A percentile compares a stretch with the other conserved stretches of the same genome.
These are phyloP conservation scores for Alternaria gaisen DNA, from an alignment of 2,329 filamentous ascomycete species.

Conservation along the genomic window DNA sequence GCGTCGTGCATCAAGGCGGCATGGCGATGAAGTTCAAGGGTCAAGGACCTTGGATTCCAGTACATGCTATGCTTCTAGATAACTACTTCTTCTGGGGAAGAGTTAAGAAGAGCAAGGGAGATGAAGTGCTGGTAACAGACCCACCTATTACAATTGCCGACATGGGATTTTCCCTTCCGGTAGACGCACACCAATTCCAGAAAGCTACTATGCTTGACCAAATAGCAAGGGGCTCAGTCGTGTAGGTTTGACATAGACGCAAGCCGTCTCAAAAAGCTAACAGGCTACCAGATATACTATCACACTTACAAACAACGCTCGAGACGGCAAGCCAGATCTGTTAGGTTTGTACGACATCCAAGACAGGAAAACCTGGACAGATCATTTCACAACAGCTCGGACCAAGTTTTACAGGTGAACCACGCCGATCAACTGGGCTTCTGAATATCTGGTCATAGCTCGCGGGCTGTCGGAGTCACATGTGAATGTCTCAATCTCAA, in stretches of 20 bases:
- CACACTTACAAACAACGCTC: conserved; percentile 24
- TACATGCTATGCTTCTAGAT: conserved; percentile 42
- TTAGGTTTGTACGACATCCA: conserved; percentile 26
- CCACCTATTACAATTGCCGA: conserved; percentile 29
- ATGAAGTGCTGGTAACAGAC: conserved; percentile 30
- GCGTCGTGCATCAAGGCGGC: conserved; percentile 32
- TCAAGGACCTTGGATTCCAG: conserved; percentile 41
- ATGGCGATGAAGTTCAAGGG: conserved; percentile 43
- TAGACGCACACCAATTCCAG: conserved; percentile 27
- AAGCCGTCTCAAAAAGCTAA: not conserved
- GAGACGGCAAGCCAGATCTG: conserved; percentile 25
- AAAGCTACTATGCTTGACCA: conserved; percentile 41
- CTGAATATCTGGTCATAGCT: not conserved
- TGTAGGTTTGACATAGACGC: conserved; percentile 7
- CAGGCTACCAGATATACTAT: conserved; percentile 26
- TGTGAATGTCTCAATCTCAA: not conserved
- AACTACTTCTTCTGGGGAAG: conserved; percentile 45
- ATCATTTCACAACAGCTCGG: conserved; percentile 16
- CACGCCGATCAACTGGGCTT: not conserved
- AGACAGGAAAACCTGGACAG: conserved; percentile 31
- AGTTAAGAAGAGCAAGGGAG: conserved; percentile 29
- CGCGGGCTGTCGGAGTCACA: not conserved
- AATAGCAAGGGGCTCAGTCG: conserved; percentile 32
- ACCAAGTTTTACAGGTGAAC: not conserved
- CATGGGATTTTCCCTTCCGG: conserved; percentile 22